These are phyloP conservation scores for Firmiana major DNA, from an alignment of 345 rosid species.

Conservation along the genomic window DNA sequence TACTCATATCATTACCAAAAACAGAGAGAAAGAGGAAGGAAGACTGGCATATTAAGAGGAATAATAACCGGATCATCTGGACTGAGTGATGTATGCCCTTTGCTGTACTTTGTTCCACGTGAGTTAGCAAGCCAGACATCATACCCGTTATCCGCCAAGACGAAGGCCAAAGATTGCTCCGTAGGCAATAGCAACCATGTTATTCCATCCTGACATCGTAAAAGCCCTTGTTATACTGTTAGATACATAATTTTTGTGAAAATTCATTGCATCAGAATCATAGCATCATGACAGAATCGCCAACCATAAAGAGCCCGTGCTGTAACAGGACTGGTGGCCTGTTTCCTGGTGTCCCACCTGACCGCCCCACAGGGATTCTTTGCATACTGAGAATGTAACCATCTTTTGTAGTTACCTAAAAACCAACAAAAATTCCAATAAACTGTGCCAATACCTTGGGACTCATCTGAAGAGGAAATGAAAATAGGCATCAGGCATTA, in stretches of 20 bases:
- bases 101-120: constrained; percentile 49
- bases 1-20: not conserved
- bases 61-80: constrained; percentile 26
- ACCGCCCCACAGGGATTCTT: constrained; percentile 42
- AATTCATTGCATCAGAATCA: not conserved
- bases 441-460: not conserved
- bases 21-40: not conserved
- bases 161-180: constrained; percentile 36
- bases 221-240: not conserved
- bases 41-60: not conserved
- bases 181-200: constrained; percentile 45
- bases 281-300: not conserved
- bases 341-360: constrained; percentile 23
- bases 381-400: constrained; percentile 57
- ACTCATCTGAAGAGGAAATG: not conserved
- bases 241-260: not conserved
- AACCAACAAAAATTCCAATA: constrained; percentile 1
- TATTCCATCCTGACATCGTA: constrained; percentile 39
- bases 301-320: constrained; percentile 49
- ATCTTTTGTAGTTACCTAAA: constrained; percentile 53
- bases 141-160: constrained; percentile 44
- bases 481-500: not conserved
- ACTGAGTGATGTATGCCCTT: constrained; percentile 29
- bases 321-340: constrained; percentile 47
- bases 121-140: constrained; percentile 47